Evolutionary conservation across 371 early-diverging fungal species (phyloP).

Genomic region (Globomyces sp.): DNA sequence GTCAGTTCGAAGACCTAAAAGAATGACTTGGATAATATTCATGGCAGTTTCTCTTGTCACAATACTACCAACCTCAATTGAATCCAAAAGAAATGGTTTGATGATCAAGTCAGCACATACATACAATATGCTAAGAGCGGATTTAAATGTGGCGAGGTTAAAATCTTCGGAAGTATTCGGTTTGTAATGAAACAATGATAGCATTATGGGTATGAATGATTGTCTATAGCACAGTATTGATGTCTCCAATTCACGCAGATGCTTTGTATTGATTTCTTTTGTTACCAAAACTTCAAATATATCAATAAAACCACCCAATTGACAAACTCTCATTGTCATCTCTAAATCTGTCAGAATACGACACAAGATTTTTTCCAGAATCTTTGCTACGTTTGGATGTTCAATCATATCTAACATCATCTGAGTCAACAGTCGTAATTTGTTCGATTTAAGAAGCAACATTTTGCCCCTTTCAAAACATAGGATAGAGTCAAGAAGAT

Average conservation of each 20-base stretch:
- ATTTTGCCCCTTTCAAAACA: slow-evolving; percentile 1
- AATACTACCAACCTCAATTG: background rate
- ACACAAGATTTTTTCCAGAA: slow-evolving; percentile 1
- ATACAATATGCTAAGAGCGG: background rate
- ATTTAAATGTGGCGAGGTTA: background rate
- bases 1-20: background rate
- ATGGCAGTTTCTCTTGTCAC: background rate
- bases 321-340: slow-evolving; percentile 3
- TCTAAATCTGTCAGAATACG: slow-evolving; percentile 10
- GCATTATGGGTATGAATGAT: background rate
- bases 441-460: background rate
- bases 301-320: background rate
- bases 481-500: slow-evolving; percentile 9
- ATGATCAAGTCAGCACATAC: background rate
- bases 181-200: slow-evolving; percentile 7
- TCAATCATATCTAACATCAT: slow-evolving; percentile 1
- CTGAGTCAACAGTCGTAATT: background rate
- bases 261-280: background rate
- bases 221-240: background rate
- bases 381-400: slow-evolving; percentile 4
- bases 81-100: background rate
- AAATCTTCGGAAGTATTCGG: background rate
- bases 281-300: background rate
- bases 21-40: background rate
- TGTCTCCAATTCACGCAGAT: background rate